Conservation (phyloP, 2,329 filamentous ascomycete genomes). For the Epichloe bromicola region DNA sequence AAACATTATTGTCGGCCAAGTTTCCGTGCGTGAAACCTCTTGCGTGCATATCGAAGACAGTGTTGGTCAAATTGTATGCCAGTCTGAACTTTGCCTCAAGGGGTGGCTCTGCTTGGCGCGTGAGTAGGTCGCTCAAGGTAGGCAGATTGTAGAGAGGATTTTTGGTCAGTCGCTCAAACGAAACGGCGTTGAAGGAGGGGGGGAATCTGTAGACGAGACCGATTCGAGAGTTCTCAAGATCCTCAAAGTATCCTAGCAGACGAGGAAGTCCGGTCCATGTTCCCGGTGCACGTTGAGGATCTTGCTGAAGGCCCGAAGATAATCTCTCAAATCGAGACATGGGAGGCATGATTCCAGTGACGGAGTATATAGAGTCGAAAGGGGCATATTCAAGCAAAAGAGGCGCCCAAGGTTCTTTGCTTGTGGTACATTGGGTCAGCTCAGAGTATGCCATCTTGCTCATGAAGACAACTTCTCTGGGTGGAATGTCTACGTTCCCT, state of each 20-base stretch:
- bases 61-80: constrained; percentile 58
- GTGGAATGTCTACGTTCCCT: constrained; percentile 15
- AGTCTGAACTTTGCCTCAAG: constrained; percentile 67
- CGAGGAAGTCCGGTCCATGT: constrained; percentile 50
- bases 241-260: constrained; percentile 61
- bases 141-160: constrained; percentile 37
- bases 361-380: constrained; percentile 49
- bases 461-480: constrained; percentile 35
- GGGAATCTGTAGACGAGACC: constrained; percentile 67
- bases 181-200: constrained; percentile 45
- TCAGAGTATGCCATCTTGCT: constrained; percentile 39
- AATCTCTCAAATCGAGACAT: constrained; percentile 54
- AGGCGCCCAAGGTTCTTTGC: constrained; percentile 35
- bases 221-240: constrained; percentile 54
- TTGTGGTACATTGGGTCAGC: constrained; percentile 28
- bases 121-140: constrained; percentile 41
- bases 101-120: constrained; percentile 43
- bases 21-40: constrained; percentile 59
- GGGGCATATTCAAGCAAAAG: constrained; percentile 60
- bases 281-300: constrained; percentile 35
- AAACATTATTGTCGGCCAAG: constrained; percentile 52
- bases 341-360: constrained; percentile 49
- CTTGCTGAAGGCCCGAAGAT: constrained; percentile 42
- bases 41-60: constrained; percentile 60
- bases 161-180: constrained; percentile 37